Conservation (phyloP, 768 basidiomycete species). For the Podaxis sp. region DNA sequence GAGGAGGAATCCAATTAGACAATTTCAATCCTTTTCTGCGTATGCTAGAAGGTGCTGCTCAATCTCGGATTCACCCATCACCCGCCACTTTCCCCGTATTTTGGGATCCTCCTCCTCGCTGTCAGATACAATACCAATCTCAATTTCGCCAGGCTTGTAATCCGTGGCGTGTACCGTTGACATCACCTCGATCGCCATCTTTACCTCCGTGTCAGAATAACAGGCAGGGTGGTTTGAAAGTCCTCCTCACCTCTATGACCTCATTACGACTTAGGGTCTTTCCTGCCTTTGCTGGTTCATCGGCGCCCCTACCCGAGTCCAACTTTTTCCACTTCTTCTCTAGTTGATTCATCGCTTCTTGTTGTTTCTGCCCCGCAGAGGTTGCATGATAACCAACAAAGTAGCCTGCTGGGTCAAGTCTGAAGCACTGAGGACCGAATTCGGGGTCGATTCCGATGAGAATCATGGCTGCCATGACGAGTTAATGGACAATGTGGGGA, state of each 20-base stretch:
- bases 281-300: slow-evolving; percentile 76
- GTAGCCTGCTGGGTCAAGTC: slow-evolving; percentile 97
- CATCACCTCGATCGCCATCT: slow-evolving; percentile 95
- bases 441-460: slow-evolving; percentile 91
- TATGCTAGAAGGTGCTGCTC: slow-evolving; percentile 82
- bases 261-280: slow-evolving; percentile 70
- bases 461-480: slow-evolving; percentile 74
- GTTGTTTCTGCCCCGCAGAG: slow-evolving; percentile 94
- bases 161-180: slow-evolving; percentile 94
- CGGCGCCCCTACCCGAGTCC: slow-evolving; percentile 73
- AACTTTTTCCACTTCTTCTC: slow-evolving; percentile 99
- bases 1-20: slow-evolving; percentile 12
- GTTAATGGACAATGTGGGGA: not conserved
- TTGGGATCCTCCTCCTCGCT: slow-evolving; percentile 72
- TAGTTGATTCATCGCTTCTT: slow-evolving; percentile 97
- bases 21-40: slow-evolving; percentile 77
- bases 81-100: slow-evolving; percentile 75
- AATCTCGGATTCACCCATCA: slow-evolving; percentile 75
- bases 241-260: slow-evolving; percentile 80
- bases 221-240: not conserved
- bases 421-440: slow-evolving; percentile 95
- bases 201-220: slow-evolving; percentile 4
- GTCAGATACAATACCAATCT: slow-evolving; percentile 89
- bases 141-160: slow-evolving; percentile 93
- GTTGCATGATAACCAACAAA: slow-evolving; percentile 99